Evolutionary conservation across 257 asterid species (phyloP).

Genomic region (Anisodus acutangulus): DNA sequence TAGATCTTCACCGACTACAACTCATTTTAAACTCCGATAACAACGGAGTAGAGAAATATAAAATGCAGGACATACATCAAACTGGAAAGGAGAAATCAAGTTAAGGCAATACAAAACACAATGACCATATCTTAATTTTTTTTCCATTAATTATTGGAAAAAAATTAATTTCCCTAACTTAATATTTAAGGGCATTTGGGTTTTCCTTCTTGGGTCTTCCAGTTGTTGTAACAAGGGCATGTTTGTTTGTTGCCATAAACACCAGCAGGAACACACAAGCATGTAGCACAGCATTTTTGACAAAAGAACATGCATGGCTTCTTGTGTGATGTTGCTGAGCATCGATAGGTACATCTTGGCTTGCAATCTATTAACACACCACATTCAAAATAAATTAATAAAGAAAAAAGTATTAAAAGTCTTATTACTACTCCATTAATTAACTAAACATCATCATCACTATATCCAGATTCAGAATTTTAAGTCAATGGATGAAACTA

Average conservation of each 20-base stretch:
- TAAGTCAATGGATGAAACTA: too few species aligned
- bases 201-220: slow-evolving; percentile 50
- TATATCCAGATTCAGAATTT: too few species aligned
- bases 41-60: background rate
- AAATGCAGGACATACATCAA: background rate
- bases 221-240: slow-evolving; percentile 50
- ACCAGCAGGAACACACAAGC: slow-evolving; percentile 49
- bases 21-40: background rate
- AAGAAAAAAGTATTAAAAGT: background rate
- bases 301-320: slow-evolving; percentile 53
- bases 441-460: too few species aligned
- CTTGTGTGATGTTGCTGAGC: slow-evolving; percentile 52
- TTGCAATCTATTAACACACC: slow-evolving; percentile 37
- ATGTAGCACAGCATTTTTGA: slow-evolving; percentile 45
- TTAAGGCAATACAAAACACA: background rate
- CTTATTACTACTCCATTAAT: too few species aligned
- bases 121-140: background rate
- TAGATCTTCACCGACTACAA: background rate
- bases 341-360: slow-evolving; percentile 47
- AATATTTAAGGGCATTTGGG: slow-evolving; percentile 45
- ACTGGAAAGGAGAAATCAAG: background rate
- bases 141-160: background rate
- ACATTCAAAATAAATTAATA: background rate
- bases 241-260: slow-evolving; percentile 46
- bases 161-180: background rate